Conservation (phyloP, 495 filamentous ascomycete genomes). For the Terfezia claveryi region DNA sequence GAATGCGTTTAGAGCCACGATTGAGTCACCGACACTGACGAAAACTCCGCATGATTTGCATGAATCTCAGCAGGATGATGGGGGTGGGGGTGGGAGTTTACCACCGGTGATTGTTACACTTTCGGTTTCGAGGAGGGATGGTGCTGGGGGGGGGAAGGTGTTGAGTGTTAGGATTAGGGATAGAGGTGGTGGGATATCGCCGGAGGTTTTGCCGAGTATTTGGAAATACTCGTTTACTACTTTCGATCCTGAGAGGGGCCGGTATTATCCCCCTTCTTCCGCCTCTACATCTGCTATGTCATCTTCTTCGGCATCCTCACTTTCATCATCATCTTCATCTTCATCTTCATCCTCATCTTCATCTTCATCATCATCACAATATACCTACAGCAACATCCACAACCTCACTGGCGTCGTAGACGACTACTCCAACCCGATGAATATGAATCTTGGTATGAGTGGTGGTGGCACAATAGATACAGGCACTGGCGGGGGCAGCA, state of each 20-base stretch:
- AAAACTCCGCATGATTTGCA: neutral
- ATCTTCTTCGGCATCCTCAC: too few species aligned
- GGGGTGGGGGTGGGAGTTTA: neutral
- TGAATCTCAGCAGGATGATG: neutral
- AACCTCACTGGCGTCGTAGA: conserved; percentile 9
- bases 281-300: too few species aligned
- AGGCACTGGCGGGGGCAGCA: conserved; percentile 20
- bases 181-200: conserved; percentile 74
- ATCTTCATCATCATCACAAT: too few species aligned
- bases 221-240: conserved; percentile 96
- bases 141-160: conserved; percentile 62
- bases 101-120: conserved; percentile 71
- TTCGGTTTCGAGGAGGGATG: conserved; percentile 34
- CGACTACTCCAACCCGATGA: too few species aligned
- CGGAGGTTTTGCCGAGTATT: conserved; percentile 60
- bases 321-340: too few species aligned
- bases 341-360: too few species aligned
- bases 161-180: conserved; percentile 92
- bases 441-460: conserved; percentile 44
- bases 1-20: conserved; percentile 82
- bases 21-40: conserved; percentile 51
- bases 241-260: conserved; percentile 35
- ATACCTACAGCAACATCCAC: too few species aligned
- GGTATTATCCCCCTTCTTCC: conserved; percentile 5
- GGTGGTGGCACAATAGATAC: conserved; percentile 30